phyloP scores from a whole-genome alignment of 768 basidiomycete genomes.

The Termitomyces sp. region DNA sequence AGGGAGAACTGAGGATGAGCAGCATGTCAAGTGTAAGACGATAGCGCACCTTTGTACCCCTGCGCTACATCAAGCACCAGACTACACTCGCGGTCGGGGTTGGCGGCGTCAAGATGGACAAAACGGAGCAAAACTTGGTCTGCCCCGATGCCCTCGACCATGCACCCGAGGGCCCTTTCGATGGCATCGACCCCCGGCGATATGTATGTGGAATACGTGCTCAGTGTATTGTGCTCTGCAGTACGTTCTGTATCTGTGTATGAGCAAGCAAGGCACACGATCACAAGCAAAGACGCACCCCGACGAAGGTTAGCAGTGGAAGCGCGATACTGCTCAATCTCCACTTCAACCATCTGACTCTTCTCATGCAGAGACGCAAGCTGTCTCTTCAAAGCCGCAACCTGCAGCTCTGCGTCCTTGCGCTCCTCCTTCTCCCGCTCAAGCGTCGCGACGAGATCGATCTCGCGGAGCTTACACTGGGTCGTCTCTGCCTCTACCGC shows the following conservation, averaged over 20 bases:
- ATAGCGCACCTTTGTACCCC: slow-evolving; percentile 55
- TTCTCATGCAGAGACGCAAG: slow-evolving; percentile 59
- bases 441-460: slow-evolving; percentile 72
- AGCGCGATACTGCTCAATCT: slow-evolving; percentile 70
- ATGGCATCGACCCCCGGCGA: slow-evolving; percentile 51
- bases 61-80: slow-evolving; percentile 68
- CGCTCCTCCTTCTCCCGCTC: slow-evolving; percentile 69
- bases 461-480: slow-evolving; percentile 72
- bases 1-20: slow-evolving; percentile 3
- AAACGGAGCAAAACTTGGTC: slow-evolving; percentile 75
- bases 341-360: slow-evolving; percentile 50
- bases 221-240: slow-evolving; percentile 55
- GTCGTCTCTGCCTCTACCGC: slow-evolving; percentile 65
- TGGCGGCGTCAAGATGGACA: slow-evolving; percentile 51
- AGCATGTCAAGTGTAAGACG: not conserved
- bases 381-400: slow-evolving; percentile 60
- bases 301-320: slow-evolving; percentile 55
- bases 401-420: slow-evolving; percentile 60
- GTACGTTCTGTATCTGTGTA: slow-evolving; percentile 49
- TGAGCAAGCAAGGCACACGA: not conserved
- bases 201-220: slow-evolving; percentile 43
- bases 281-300: slow-evolving; percentile 36
- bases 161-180: slow-evolving; percentile 54
- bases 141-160: slow-evolving; percentile 73
- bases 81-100: slow-evolving; percentile 59